Evolutionary conservation across 2,329 filamentous ascomycete species (phyloP).

Genomic region (Penicillium rolfsii): DNA sequence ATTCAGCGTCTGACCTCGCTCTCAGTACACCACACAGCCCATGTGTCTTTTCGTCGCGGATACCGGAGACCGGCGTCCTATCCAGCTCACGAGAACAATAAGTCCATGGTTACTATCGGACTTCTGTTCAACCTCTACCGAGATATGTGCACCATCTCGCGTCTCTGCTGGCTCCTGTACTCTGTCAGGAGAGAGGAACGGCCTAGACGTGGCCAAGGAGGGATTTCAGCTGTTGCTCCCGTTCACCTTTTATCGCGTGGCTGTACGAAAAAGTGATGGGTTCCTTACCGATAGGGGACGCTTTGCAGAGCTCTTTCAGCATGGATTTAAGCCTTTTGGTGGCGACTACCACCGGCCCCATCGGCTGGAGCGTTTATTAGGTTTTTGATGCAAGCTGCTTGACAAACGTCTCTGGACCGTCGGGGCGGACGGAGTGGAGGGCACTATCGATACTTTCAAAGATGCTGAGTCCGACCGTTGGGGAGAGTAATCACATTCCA

Average conservation of each 20-base stretch:
- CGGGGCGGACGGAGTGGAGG: constrained; percentile 32
- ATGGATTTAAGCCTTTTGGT: constrained; percentile 40
- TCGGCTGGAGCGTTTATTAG: constrained; percentile 34
- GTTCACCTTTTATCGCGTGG: constrained; percentile 24
- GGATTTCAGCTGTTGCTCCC: constrained; percentile 32
- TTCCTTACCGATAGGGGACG: constrained; percentile 17
- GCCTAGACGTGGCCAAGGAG: constrained; percentile 31
- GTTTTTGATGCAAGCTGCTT: constrained; percentile 30
- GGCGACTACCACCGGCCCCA: constrained; percentile 31
- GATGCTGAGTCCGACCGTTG: constrained; percentile 28
- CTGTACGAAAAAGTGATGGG: constrained; percentile 34
- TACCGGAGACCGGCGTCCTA: constrained; percentile 22
- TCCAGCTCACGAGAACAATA: constrained; percentile 23
- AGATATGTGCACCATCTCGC: constrained; percentile 21
- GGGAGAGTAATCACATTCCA: constrained; percentile 21
- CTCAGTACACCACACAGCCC: constrained; percentile 24
- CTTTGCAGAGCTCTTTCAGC: constrained; percentile 37
- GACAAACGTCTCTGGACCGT: constrained; percentile 34
- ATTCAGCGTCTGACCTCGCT: constrained; percentile 22
- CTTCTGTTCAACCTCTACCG: constrained; percentile 20
- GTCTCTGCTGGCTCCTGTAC: constrained; percentile 31
- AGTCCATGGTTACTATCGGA: constrained; percentile 19
- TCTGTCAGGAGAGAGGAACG: constrained; percentile 28
- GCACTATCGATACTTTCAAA: constrained; percentile 33
- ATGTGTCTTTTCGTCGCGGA: constrained; percentile 35